Conservation (phyloP, 108 stramenopile genomes). For the Schizochytrium sp. region DNA sequence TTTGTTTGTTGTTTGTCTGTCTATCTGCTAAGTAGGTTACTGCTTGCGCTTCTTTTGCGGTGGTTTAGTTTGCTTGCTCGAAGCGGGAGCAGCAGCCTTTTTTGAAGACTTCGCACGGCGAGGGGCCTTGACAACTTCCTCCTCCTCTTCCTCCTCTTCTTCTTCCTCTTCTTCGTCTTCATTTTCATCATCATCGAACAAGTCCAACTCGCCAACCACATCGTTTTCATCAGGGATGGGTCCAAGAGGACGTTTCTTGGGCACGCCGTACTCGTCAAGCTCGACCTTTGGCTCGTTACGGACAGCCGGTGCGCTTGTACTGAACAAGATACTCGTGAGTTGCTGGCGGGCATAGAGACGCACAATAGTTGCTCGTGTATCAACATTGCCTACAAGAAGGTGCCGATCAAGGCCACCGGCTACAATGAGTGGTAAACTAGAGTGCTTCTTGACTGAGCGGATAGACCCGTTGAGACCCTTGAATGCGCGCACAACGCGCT, state of each 20-base stretch:
- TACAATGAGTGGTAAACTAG: neutral
- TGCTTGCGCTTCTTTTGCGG: no score
- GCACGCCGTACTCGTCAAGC: neutral
- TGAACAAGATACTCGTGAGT: neutral
- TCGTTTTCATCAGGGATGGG: conserved; percentile 10
- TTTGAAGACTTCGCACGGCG: no score
- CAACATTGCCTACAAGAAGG: neutral
- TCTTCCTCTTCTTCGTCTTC: conserved; percentile 1
- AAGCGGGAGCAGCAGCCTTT: no score
- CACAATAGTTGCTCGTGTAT: neutral
- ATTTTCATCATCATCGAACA: neutral
- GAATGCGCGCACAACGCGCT: neutral
- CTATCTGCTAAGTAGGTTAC: no score
- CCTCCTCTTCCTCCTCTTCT: neutral
- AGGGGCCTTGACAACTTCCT: no score
- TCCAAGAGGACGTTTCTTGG: neutral
- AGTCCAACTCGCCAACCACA: conserved; percentile 6
- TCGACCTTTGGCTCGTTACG: neutral
- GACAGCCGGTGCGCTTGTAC: neutral
- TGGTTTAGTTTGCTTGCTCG: no score
- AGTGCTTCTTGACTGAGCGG: neutral
- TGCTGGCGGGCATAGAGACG: conserved; percentile 20
- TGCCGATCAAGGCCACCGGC: conserved; percentile 47
- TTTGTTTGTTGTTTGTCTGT: no score
- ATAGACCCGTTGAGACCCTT: conserved; percentile 24